Evolutionary conservation across 306 rosid genomes (phyloP).

Genomic region (Hippophae rhamnoides): DNA sequence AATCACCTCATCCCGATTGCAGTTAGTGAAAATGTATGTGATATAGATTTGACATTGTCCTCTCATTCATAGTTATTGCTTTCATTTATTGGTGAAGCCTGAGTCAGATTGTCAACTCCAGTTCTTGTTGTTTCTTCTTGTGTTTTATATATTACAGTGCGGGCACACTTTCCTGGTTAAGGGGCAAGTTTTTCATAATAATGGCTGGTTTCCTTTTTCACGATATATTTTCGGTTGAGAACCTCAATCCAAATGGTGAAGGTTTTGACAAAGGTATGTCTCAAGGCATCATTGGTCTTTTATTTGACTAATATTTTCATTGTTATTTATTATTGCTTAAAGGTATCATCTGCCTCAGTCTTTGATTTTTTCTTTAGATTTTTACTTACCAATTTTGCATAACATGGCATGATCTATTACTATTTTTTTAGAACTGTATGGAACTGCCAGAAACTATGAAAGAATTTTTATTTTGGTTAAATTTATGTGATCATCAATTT

Average conservation of each 20-base stretch:
- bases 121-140: no score
- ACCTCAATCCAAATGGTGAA: constrained; percentile 70
- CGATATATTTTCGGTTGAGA: constrained; percentile 61
- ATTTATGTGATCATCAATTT: background rate
- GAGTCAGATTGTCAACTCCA: no score
- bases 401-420: no score
- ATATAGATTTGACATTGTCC: no score
- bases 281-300: background rate
- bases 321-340: background rate
- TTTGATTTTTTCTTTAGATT: background rate
- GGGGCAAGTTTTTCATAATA: constrained; percentile 12
- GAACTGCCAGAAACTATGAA: background rate
- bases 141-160: background rate
- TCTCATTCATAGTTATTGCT: no score
- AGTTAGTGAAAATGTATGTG: no score
- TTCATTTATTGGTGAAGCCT: no score
- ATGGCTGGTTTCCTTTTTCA: constrained; percentile 72
- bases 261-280: constrained; percentile 71
- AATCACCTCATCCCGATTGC: no score
- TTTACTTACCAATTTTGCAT: no score
- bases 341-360: background rate
- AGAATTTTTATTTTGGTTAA: background rate
- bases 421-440: no score
- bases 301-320: background rate
- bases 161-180: constrained; percentile 3